These are phyloP conservation scores for Straminergon stramineum DNA, from an alignment of 225 moss, liverwort and hornwort genomes.

Conservation along the genomic window DNA sequence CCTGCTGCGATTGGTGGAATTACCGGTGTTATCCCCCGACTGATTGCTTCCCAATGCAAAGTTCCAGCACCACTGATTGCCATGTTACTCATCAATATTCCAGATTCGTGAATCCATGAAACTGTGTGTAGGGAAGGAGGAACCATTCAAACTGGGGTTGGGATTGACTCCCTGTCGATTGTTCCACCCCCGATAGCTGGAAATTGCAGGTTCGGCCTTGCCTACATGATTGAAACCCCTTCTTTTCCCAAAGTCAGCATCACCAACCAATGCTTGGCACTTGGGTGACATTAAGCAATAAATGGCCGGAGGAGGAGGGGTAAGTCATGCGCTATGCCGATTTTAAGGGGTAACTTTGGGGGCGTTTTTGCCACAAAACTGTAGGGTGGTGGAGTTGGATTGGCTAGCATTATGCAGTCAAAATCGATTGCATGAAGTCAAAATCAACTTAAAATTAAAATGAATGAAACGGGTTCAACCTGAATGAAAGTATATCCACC, in stretches of 20 bases:
- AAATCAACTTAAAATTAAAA: neutral
- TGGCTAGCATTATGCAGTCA: neutral
- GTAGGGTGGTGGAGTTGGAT: neutral
- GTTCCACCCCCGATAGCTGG: neutral
- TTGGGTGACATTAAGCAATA: neutral
- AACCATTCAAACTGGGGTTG: neutral
- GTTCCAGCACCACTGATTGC: constrained; percentile 9
- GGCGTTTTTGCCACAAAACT: neutral
- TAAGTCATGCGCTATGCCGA: neutral
- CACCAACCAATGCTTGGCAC: neutral
- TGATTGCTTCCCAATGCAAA: constrained; percentile 10
- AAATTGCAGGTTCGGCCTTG: neutral
- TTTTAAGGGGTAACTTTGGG: neutral
- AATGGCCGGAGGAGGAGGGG: neutral
- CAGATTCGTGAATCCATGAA: constrained; percentile 1
- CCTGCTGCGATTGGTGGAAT: constrained; percentile 11
- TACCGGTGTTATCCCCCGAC: neutral
- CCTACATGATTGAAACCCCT: neutral
- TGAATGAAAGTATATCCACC: neutral
- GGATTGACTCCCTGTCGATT: neutral
- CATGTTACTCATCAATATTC: neutral
- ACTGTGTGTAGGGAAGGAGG: neutral
- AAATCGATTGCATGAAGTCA: neutral
- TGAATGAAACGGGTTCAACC: no score
- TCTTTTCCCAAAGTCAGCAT: neutral